These are phyloP conservation scores for Penicillium chermesinum DNA, from an alignment of 495 filamentous ascomycete genomes.

Conservation along the genomic window DNA sequence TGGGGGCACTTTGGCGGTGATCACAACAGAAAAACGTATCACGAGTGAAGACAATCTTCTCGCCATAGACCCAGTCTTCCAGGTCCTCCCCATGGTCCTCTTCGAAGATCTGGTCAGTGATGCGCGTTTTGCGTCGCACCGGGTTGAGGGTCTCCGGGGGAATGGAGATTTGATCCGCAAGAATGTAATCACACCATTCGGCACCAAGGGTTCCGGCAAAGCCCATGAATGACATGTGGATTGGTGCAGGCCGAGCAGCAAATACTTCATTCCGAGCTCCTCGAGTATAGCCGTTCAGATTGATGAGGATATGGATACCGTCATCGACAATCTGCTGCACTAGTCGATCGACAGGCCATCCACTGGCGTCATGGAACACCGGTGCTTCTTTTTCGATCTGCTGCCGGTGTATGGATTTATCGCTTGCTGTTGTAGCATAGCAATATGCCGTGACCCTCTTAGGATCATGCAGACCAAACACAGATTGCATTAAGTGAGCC, in stretches of 20 bases:
- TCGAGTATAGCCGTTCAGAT: conserved; percentile 94
- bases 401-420: conserved; percentile 83
- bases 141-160: conserved; percentile 77
- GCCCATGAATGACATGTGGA: conserved; percentile 99
- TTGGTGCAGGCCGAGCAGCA: conserved; percentile 87
- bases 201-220: conserved; percentile 95
- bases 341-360: conserved; percentile 78
- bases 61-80: conserved; percentile 87
- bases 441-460: conserved; percentile 77
- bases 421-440: conserved; percentile 93
- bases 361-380: conserved; percentile 82
- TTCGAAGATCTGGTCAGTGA: conserved; percentile 67
- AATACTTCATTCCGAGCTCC: conserved; percentile 98
- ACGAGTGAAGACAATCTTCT: conserved; percentile 93
- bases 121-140: conserved; percentile 63
- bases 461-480: conserved; percentile 86
- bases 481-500: conserved; percentile 97
- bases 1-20: conserved; percentile 87
- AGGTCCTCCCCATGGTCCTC: conserved; percentile 58
- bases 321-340: conserved; percentile 91
- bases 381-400: conserved; percentile 95
- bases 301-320: conserved; percentile 92
- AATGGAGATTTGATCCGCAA: conserved; percentile 85
- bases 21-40: conserved; percentile 99
- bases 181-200: conserved; percentile 97